Base-by-base conservation (phyloP, 139 green algal genomes). In the Chlorella ohadii region DNA sequence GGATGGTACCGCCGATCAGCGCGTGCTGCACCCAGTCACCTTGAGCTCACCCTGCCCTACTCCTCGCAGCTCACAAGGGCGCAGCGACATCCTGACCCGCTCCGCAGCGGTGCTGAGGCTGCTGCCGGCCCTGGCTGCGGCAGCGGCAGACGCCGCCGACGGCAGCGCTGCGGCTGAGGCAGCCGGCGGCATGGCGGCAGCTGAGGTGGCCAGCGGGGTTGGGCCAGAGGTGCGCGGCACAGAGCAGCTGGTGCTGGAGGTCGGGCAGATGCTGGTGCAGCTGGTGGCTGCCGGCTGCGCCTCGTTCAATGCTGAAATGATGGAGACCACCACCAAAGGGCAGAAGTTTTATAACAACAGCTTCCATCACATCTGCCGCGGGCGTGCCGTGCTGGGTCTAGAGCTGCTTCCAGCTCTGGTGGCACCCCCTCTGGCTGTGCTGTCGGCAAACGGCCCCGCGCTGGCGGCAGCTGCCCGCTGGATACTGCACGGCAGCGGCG, bases 181-280 rank as follows among this genome's bases (percentile, higher is more conserved):
- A 76, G 38, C 38, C 6, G 17, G 17, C 6, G 22, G 15, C 51
- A 2, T 22, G 12, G 51, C 11, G 51, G 51, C 51, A 59, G 51
- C 15, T 9, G 51, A 59, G 12, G 22, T 9, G 12, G 51, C 51
- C 44, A 55, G 7, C 44, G 44, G 7, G 11, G 61, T 23, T 15
- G 61, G 15, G 61, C 61, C 17, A 16, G 61, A 67, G 61, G 61
- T 67, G 27, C 23, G 25, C 5, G 61, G 61, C 61, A 67, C 61
- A 25, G 61, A 67, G 38, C 71, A 47, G 25, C 71, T 61, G 71
- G 33, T 78, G 71, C 27, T 17, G 71, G 38, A 44, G 25, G 41
- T 78, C 2, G 71, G 71, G 1, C 41, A 56, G 71, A 78, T 78
- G 71, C 41, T 59, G 41, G 71, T 63, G 71, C 71, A 78, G 41